Evolutionary conservation across 139 green algal species (phyloP), one percentile per base, ranked within the genome.

Genomic region (Chlorella sorokiniana): DNA sequence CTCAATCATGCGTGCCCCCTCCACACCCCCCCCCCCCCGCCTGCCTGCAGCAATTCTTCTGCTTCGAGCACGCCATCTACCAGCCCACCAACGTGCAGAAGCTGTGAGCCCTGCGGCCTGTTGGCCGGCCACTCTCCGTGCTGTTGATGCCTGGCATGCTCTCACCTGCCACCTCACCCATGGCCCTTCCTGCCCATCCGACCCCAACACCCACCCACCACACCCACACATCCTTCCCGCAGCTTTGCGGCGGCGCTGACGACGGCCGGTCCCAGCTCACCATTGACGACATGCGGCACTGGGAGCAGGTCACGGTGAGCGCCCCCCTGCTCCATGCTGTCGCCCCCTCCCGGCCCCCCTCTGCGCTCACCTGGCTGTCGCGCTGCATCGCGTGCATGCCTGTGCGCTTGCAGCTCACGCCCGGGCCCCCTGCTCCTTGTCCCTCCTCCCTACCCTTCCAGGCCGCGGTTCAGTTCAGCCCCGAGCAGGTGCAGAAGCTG

Each of bases 21-120:
- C 18, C 45, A 27, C 42, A 52, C 65, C 37, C 27, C 23, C 35
- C 40, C 3, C n/a, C 45, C 69, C n/a, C n/a, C n/a, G 44, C 44
- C n/a, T 44, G 0, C 69, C 5, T 41, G 44, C 69, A 77, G 69
- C 44, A 44, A 44, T 14, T 45, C 23, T 74, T 74, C 76, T 81
- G 76, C 62, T 81, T 81, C 48, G 76, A 81, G 76, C 61, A 81
- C 62, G 76, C 76, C 1, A 42, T 81, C 10, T 73, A 64, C 76
- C 52, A 81, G 61, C 76, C 62, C 29, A 48, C 31, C 31, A 82
- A 65, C 33, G 44, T 75, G 44, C 62, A 82, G 63, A 33, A 61
- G 62, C 62, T 82, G 63, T 65, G 56, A 65, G 56, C n/a, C n/a
- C n/a, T n/a, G n/a, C n/a, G n/a, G n/a, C n/a, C n/a, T n/a, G n/a